A percentile compares a stretch with the other conserved stretches of the same genome.
Conservation (phyloP, 2,329 filamentous ascomycete species). For the Rasamsonia emersonii region DNA sequence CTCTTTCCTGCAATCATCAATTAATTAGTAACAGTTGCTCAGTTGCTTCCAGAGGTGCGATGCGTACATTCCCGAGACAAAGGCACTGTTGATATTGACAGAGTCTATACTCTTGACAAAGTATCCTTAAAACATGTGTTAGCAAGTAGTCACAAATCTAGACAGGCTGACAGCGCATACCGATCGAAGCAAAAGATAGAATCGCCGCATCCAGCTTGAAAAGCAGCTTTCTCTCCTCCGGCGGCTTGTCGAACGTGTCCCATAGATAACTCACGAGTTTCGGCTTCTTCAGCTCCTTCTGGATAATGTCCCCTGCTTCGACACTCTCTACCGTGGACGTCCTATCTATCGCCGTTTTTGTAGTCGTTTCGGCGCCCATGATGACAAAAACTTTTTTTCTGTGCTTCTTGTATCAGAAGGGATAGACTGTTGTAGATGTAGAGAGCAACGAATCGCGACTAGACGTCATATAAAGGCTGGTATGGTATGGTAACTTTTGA, state of each 20-base stretch:
- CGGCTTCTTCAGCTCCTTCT: conserved; percentile 23
- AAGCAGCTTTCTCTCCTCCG: conserved; percentile 40
- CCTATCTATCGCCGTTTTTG: too few relatives aligned
- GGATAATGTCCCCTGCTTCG: conserved; percentile 11
- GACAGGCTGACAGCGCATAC: conserved; percentile 15
- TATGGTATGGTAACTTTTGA: too few relatives aligned
- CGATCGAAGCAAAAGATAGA: conserved; percentile 38
- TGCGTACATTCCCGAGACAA: conserved; percentile 39
- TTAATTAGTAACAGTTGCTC: not conserved
- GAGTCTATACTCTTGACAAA: conserved; percentile 44
- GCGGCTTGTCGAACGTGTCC: conserved; percentile 46
- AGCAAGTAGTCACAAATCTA: not conserved
- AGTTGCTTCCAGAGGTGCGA: too few relatives aligned
- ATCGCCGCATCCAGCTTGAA: conserved; percentile 43
- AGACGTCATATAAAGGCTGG: too few relatives aligned
- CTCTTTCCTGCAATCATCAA: conserved; percentile 36
- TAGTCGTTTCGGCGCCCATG: too few relatives aligned
- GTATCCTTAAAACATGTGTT: conserved; percentile 27
- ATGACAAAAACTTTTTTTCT: too few relatives aligned
- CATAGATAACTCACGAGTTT: conserved; percentile 45
- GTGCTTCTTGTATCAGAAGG: too few relatives aligned
- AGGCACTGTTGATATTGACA: conserved; percentile 40
- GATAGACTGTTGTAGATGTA: too few relatives aligned
- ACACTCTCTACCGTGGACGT: too few relatives aligned
- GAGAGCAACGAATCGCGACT: too few relatives aligned